Conservation (phyloP, 345 rosid genomes). For the Corymbia maculata region DNA sequence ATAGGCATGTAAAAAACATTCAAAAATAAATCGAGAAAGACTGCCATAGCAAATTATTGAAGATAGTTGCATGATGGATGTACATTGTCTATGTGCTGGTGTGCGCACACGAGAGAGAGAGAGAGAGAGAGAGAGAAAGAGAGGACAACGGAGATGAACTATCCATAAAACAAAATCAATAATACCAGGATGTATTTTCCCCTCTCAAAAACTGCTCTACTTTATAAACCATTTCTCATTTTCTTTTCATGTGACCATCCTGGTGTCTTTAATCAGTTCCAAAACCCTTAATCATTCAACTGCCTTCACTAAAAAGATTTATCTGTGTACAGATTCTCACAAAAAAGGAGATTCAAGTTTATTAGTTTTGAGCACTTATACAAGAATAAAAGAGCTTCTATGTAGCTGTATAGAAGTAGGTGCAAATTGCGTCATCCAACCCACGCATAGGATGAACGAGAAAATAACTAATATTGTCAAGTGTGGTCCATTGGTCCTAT, state of each 20-base stretch:
- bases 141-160: background rate
- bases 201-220: background rate
- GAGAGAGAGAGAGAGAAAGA: background rate
- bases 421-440: background rate
- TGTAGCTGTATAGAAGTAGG: background rate
- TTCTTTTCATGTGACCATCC: background rate
- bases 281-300: background rate
- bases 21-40: background rate
- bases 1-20: background rate
- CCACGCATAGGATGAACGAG: background rate
- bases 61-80: background rate
- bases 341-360: background rate
- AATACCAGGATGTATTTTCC: background rate
- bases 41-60: background rate
- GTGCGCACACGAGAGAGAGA: background rate
- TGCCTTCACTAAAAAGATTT: background rate
- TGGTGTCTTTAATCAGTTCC: background rate
- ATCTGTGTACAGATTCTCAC: background rate
- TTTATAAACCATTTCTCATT: background rate
- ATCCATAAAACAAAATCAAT: background rate
- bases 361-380: background rate
- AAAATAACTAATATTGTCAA: background rate
- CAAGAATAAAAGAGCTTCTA: background rate
- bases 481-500: background rate
- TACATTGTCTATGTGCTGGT: background rate